Evolutionary conservation across 345 rosid species (phyloP), one percentile per base, ranked within the genome.

Genomic region (Brassica cretica): DNA sequence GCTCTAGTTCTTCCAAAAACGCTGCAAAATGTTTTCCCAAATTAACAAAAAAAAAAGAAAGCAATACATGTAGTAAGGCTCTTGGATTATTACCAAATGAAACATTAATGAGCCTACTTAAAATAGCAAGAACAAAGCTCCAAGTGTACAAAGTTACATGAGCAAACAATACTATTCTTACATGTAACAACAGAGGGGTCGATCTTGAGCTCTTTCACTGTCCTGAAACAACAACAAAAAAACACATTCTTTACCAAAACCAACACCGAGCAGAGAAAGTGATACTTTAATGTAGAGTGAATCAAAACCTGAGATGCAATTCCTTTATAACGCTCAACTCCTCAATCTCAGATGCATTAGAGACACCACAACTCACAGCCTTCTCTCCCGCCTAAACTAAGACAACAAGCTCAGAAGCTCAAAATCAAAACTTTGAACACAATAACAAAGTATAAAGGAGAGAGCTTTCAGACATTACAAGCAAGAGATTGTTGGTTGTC

Each of bases 321-420:
- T 93, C 93, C 82, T 83, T 88, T 27, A 95, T 83, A 75, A 91
- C 81, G 78, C 76, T 82, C 80, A 95, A 83, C 74, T 93, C 97
- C 67, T 93, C 87, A 6, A 95, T 90, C 63, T 80, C 75, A 39
- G 89, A 88, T 15, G 86, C 93, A 74, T 90, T 85, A 59, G 85
- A 81, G 53, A 93, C 94, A 63, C 98, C 99, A 79, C 99, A 95
- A 49, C 87, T 79, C 41, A 95, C 96, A 10, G 99, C 99, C 86
- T 85, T 90, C 76, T 93, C 99, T 73, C 99, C 99, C 64, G 97
- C 97, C 99, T 95, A 56, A 39, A 80, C 80, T 64, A 80, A 53
- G 68, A 2, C 83, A 75, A 25, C 51, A 49, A 75, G n/a, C 11
- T 8, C 64, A 70, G 5, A 63, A 64, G 0, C 18, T 70, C 56